phyloP scores from a whole-genome alignment of 2,329 filamentous ascomycete genomes.

The Hirsutella thompsonii region DNA sequence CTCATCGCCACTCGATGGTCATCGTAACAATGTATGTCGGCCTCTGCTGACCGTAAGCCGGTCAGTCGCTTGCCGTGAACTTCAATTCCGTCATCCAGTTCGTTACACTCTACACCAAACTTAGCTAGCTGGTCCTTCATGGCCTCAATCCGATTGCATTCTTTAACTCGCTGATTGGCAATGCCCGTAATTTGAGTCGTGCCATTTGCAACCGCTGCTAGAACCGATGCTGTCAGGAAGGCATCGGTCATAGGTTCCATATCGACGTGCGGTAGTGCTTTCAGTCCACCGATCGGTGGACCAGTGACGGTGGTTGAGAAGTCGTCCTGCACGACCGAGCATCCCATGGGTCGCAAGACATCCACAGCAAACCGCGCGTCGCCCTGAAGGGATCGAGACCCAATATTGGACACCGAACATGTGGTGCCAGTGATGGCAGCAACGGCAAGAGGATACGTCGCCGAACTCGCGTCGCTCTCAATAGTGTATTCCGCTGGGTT shows the following conservation, averaged over 20 bases:
- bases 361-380: constrained; percentile 91
- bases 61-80: constrained; percentile 39
- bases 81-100: constrained; percentile 91
- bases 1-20: constrained; percentile 98
- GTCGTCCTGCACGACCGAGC: constrained; percentile 70
- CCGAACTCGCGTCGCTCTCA: constrained; percentile 95
- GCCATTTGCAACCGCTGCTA: constrained; percentile 77
- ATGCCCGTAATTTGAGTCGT: constrained; percentile 85
- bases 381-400: constrained; percentile 80
- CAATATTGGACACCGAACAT: constrained; percentile 94
- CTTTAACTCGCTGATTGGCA: constrained; percentile 94
- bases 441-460: constrained; percentile 87
- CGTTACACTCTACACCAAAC: constrained; percentile 75
- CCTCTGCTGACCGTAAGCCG: constrained; percentile 40
- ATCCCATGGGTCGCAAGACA: constrained; percentile 87
- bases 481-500: constrained; percentile 82
- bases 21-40: constrained; percentile 81
- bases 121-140: constrained; percentile 94
- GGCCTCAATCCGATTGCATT: constrained; percentile 90
- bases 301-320: constrained; percentile 88
- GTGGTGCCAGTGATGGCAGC: constrained; percentile 93
- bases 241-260: constrained; percentile 99
- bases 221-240: constrained; percentile 86
- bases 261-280: constrained; percentile 69
- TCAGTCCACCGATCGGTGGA: constrained; percentile 59